Percentiles rank a stretch among this genome's conserved stretches.
phyloP scores from a whole-genome alignment of 2,329 filamentous ascomycete species.

The Plenodomus tracheiphilus region DNA sequence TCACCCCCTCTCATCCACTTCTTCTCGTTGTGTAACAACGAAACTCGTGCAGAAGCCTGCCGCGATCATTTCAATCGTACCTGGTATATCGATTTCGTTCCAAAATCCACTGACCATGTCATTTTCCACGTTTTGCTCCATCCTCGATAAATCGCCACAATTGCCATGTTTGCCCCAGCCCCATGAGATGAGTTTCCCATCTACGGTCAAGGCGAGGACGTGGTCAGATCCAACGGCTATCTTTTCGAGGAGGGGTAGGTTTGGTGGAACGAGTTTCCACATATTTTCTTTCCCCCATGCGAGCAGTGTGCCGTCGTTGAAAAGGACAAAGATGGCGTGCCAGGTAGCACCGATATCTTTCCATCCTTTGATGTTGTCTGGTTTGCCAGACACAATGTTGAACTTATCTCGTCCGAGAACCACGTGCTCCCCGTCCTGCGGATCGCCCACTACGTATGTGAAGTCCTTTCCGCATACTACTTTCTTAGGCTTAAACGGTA shows the following conservation, averaged over 20 bases:
- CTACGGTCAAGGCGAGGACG: conserved; percentile 69
- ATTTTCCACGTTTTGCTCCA: conserved; percentile 20
- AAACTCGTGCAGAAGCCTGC: conserved; percentile 37
- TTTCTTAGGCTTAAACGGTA: conserved; percentile 64
- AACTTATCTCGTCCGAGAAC: conserved; percentile 79
- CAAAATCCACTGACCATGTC: conserved; percentile 36
- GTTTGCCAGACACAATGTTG: conserved; percentile 62
- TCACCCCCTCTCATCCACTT: not conserved
- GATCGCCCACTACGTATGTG: conserved; percentile 67
- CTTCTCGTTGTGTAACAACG: conserved; percentile 15
- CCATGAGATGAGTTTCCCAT: conserved; percentile 76
- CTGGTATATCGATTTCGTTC: conserved; percentile 32
- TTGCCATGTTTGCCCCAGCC: conserved; percentile 99
- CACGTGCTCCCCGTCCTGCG: conserved; percentile 60
- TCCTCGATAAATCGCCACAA: conserved; percentile 62
- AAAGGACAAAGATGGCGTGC: conserved; percentile 77
- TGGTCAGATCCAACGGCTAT: conserved; percentile 93
- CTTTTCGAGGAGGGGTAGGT: conserved; percentile 60
- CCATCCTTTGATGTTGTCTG: conserved; percentile 60
- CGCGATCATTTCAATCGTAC: conserved; percentile 22
- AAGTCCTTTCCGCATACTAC: conserved; percentile 85
- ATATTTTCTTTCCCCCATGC: conserved; percentile 87
- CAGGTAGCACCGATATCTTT: conserved; percentile 75
- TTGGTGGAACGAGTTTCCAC: conserved; percentile 71
- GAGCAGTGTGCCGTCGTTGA: conserved; percentile 60